These are phyloP conservation scores for Phialophora expanda DNA, from an alignment of 2,329 filamentous ascomycete genomes.

Conservation along the genomic window DNA sequence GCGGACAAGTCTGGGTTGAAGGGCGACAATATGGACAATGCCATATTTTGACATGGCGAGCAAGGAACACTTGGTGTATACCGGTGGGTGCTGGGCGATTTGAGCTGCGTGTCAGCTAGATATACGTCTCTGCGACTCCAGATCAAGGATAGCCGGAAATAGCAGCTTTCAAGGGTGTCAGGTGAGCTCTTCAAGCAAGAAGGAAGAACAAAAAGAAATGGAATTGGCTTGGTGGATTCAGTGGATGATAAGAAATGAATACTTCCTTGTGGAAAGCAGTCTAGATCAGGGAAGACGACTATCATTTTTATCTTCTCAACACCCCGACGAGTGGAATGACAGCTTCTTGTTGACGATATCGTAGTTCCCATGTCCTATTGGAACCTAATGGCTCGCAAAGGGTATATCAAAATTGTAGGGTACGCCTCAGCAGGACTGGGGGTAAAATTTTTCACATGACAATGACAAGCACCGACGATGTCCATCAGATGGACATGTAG, in stretches of 20 bases:
- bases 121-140: background rate
- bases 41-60: background rate
- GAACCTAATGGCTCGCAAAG: background rate
- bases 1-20: background rate
- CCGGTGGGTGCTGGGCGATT: background rate
- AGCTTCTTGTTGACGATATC: background rate
- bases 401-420: conserved; percentile 2
- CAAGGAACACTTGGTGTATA: background rate
- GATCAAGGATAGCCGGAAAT: background rate
- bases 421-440: background rate
- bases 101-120: background rate
- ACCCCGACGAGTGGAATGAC: background rate
- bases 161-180: background rate
- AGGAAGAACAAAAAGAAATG: background rate
- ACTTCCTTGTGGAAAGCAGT: background rate
- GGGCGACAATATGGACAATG: background rate
- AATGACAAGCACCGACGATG: conserved; percentile 9
- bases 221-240: background rate
- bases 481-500: conserved; percentile 4
- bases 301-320: background rate
- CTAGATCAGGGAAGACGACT: background rate
- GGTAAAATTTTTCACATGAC: conserved; percentile 18
- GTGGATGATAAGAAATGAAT: background rate
- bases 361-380: background rate
- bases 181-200: background rate